phyloP scores from a whole-genome alignment of 257 asterid genomes.

The Asclepias syriaca region DNA sequence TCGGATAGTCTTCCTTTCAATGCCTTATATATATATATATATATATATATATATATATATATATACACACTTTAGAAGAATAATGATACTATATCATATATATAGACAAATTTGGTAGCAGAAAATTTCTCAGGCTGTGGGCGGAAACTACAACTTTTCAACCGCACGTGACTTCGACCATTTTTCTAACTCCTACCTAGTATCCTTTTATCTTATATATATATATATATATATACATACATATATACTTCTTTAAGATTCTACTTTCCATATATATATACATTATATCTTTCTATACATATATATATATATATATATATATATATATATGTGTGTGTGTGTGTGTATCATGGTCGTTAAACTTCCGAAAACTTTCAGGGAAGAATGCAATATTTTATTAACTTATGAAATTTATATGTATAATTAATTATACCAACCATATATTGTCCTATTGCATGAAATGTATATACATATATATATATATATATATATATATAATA shows the following conservation, averaged over 20 bases:
- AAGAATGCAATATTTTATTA: not conserved
- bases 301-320: no score
- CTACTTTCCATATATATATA: not conserved
- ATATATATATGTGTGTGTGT: no score
- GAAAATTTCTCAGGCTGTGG: slow-evolving; percentile 20
- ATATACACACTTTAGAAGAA: not conserved
- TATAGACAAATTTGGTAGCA: slow-evolving; percentile 19
- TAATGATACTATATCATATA: not conserved
- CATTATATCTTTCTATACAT: no score
- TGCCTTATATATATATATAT: not conserved
- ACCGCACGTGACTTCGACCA: slow-evolving; percentile 36
- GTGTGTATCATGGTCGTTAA: no score
- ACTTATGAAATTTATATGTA: not conserved
- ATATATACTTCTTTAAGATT: not conserved
- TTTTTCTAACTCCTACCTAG: not conserved
- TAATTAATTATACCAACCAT: not conserved
- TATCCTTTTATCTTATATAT: not conserved
- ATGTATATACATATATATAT: no score
- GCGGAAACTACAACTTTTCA: slow-evolving; percentile 14
- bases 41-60: no score
- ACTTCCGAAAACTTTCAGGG: not conserved
- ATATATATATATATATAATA: no score
- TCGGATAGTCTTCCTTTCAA: not conserved
- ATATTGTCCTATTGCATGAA: not conserved
- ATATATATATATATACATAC: not conserved